Evolutionary conservation across 1,139 yeast genomes (phyloP), one percentile per base, ranked within the genome.

Genomic region (Pichia sp.): DNA sequence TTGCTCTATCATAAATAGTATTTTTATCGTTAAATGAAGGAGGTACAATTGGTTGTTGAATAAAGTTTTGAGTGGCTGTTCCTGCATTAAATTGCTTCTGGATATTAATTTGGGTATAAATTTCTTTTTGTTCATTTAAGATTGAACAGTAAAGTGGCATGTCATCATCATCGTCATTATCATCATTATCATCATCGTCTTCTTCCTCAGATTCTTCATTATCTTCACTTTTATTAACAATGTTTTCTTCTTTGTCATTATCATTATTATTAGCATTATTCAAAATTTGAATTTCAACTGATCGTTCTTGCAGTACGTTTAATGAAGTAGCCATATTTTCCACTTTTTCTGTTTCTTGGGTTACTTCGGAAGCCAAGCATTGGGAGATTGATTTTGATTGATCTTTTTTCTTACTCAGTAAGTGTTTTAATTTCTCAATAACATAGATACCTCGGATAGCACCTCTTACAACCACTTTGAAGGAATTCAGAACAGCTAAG

Each of bases 391-490:
- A 16, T 16, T 16, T 16, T 16, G 16, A 16, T 16, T 16, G 16
- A 16, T 16, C 16, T 16, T 32, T 32, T 6, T 35, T 39, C 16
- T 29, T 8, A 12, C 22, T 34, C 45, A 56, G 35, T 27, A 59
- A 47, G 8, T 38, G 39, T 27, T 53, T 41, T 6, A 60, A 41
- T 30, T 52, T 55, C 26, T 56, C 58, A 7, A 59, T 46, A 29
- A 59, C 56, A 39, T 57, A 58, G 1, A 54, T 35, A 2, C 61
- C 63, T 23, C 63, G 48, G 6, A 54, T 39, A 4, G 63, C 62
- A n/a, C 61, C 58, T 30, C 61, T 52, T 35, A 57, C 51, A 3
- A 54, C 46, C 12, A 46, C 51, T 39, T 46, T 55, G 35, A 54
- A 55, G 4, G 59, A 48, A 10, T 52, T 49, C 20, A 60, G 46